phyloP scores from a whole-genome alignment of 1,284 basidiomycete species.

The Schizophyllum amplum region DNA sequence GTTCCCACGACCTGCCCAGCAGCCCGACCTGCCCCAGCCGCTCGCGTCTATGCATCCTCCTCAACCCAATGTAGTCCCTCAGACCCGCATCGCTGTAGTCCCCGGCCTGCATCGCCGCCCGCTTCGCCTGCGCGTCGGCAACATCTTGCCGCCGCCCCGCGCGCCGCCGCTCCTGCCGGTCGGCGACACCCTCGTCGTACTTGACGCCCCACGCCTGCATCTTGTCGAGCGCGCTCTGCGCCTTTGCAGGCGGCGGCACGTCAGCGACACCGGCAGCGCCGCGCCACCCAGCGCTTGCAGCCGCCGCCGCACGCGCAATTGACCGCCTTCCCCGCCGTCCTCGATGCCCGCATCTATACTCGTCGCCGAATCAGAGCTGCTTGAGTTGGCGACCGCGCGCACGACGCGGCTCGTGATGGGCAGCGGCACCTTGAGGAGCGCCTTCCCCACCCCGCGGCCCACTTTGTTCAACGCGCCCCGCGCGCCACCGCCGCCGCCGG shows the following conservation, averaged over 20 bases:
- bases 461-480: slow-evolving; percentile 12
- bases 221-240: slow-evolving; percentile 14
- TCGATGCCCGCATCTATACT: neutral
- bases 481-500: slow-evolving; percentile 1
- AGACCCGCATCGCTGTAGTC: neutral
- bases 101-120: neutral
- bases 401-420: slow-evolving; percentile 13
- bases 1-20: slow-evolving; percentile 5
- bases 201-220: slow-evolving; percentile 15
- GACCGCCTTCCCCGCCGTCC: neutral
- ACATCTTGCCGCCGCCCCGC: neutral
- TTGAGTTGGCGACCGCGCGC: slow-evolving; percentile 12
- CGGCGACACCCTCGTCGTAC: slow-evolving; percentile 11
- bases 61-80: neutral
- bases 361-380: neutral
- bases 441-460: slow-evolving; percentile 14
- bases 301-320: slow-evolving; percentile 10
- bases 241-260: slow-evolving; percentile 16
- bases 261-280: slow-evolving; percentile 13
- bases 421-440: slow-evolving; percentile 10
- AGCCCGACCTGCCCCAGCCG: neutral
- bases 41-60: neutral
- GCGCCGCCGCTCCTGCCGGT: slow-evolving; percentile 9
- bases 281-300: slow-evolving; percentile 14
- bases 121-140: slow-evolving; percentile 3